Conservation (phyloP, 495 filamentous ascomycete genomes). For the Penicillium alfredii region DNA sequence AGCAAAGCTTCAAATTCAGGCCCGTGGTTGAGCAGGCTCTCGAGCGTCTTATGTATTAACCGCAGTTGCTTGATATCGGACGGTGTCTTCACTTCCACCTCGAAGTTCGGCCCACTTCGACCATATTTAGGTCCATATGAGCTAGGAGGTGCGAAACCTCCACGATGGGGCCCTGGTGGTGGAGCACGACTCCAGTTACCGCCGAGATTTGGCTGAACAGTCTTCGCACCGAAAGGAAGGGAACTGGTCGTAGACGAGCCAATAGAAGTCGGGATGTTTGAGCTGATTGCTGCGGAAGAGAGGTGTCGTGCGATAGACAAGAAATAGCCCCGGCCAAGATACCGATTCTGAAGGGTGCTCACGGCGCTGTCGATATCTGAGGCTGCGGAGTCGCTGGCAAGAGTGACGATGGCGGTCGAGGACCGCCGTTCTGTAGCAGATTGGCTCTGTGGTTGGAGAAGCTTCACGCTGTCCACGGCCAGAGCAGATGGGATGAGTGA, state of each 20-base stretch:
- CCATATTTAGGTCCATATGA: conserved; percentile 50
- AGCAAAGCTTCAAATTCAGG: conserved; percentile 89
- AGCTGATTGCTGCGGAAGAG: conserved; percentile 69
- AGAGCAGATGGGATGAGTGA: conserved; percentile 61
- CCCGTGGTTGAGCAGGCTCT: conserved; percentile 68
- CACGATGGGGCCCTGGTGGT: conserved; percentile 56
- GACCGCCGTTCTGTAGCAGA: conserved; percentile 65
- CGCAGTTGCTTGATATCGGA: conserved; percentile 71
- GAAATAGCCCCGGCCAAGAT: conserved; percentile 83
- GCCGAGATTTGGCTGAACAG: conserved; percentile 43
- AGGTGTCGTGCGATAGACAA: conserved; percentile 75
- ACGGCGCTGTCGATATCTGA: conserved; percentile 81
- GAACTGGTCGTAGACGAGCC: conserved; percentile 48
- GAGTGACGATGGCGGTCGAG: conserved; percentile 73
- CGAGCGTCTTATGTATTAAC: conserved; percentile 83
- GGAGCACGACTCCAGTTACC: conserved; percentile 49
- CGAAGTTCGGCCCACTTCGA: conserved; percentile 43
- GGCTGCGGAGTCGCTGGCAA: conserved; percentile 77
- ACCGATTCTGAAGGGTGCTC: conserved; percentile 72
- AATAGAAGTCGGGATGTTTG: conserved; percentile 45
- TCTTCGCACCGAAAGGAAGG: conserved; percentile 81
- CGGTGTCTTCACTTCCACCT: conserved; percentile 72
- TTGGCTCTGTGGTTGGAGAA: conserved; percentile 58
- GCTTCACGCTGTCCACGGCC: conserved; percentile 69
- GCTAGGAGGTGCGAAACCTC: conserved; percentile 74